Base-by-base conservation (phyloP, 805 yeast genomes). In the Candida golubevii region DNA sequence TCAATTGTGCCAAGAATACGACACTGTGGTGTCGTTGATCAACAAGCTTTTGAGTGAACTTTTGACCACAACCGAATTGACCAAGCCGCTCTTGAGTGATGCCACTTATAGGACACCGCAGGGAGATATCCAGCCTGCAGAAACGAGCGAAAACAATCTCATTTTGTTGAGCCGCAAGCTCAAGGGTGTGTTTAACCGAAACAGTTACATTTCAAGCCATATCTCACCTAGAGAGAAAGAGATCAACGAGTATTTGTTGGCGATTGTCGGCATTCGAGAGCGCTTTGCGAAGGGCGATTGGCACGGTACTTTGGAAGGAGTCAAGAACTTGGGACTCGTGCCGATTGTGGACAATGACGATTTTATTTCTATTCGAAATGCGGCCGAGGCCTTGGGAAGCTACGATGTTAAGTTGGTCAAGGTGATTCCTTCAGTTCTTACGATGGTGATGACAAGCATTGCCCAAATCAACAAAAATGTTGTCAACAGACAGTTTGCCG, bases 1-100 rank as follows among this genome's bases (percentile, higher is more conserved):
- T 61, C 96, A 90, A 65, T 75, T 91, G 51, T 80, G 95, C 38
- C 95, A 87, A 64, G 96, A 90, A 54, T 85, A 85, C 61, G 85
- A 85, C 58, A 82, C 85, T 28, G 97, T 88, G 11, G 76, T 91
- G 8, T 63, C 77, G 1, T 75, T 88, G 47, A 79, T 89, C 51
- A 89, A 87, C 66, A 77, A 80, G 55, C 66, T 88, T 28, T 68
- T 93, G 32, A 88, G 96, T 30, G 96, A 90, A 60, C 74, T 82
- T 15, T 69, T 91, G 42, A 74, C 86, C 39, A 74, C 83, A 41
- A 78, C 84, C 4, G 96, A 86, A 50, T 68, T 85, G 47, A 84
- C 81, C 44, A 76, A 75, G 55, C 76, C 83, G 8, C 66, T 82
- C 29, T 59, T 73, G 26, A 58, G 56, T 58, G 64, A 74, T 68